These are phyloP conservation scores for Anthracocystis setariae DNA, from an alignment of 1,284 basidiomycete species.

Conservation along the genomic window DNA sequence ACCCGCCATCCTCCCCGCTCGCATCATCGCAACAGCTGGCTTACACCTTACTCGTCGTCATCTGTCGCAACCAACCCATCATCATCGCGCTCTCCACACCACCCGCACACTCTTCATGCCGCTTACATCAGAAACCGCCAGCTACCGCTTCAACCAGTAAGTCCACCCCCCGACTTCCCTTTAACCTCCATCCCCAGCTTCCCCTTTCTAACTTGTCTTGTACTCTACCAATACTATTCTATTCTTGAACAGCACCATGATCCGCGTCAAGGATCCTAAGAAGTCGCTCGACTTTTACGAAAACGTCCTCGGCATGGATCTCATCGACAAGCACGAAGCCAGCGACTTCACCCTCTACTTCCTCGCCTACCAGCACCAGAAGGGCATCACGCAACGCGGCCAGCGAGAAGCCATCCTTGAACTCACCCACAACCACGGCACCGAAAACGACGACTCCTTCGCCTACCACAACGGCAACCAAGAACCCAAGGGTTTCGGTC, in stretches of 20 bases:
- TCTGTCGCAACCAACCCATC: background rate
- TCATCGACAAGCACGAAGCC: conserved; percentile 71
- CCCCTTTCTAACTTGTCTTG: background rate
- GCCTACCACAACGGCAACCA: conserved; percentile 65
- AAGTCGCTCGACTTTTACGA: conserved; percentile 63
- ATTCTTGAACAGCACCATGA: conserved; percentile 75
- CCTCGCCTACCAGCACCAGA: conserved; percentile 79
- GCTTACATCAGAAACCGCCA: conserved; percentile 54
- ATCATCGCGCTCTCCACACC: background rate
- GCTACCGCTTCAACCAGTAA: conserved; percentile 64
- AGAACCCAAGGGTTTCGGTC: conserved; percentile 65
- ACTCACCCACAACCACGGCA: conserved; percentile 64
- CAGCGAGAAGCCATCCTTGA: conserved; percentile 72
- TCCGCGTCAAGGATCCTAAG: conserved; percentile 88
- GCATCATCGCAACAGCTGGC: background rate
- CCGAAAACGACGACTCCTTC: conserved; percentile 60
- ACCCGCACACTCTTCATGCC: conserved; percentile 10
- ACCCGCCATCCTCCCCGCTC: background rate
- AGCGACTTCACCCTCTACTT: conserved; percentile 77
- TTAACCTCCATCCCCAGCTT: background rate
- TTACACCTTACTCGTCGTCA: conserved; percentile 14
- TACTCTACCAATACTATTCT: background rate
- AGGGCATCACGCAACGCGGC: conserved; percentile 70
- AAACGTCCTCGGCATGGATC: conserved; percentile 83
- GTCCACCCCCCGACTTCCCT: background rate